Base-by-base conservation (phyloP, 768 basidiomycete genomes). In the Dacryopinax primogenitus region DNA sequence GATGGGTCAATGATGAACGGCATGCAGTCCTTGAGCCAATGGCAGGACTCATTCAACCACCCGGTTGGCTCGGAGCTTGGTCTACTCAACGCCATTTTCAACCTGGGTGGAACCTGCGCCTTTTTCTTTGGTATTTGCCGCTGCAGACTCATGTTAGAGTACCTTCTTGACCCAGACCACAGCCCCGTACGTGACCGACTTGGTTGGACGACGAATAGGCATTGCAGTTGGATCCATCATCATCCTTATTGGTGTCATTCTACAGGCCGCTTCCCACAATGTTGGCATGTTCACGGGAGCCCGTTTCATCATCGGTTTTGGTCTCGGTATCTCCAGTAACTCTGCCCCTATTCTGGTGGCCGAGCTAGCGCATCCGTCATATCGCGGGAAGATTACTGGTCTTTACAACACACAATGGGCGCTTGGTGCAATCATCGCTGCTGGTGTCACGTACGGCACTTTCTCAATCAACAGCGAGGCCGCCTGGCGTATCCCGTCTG, bases 211-310 rank as follows among this genome's bases (percentile, higher is more conserved):
- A 71, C 81, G 85, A 33, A 73, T 73, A 1, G 79, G 86, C 18
- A 81, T 90, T 35, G 83, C 85, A 75, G 66, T 89, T 26, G 88
- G 88, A 64, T 85, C 87, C 4, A 26, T 71, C n/a, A 82, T 88
- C 71, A 88, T 90, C 86, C 79, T 82, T 65, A 75, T 82, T 62
- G 89, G 83, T 30, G 84, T 83, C 28, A 84, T 81, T 33, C 45
- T 90, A 33, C 89, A 90, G 69, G 83, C 86, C 1, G 85, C 86
- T 11, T 77, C 87, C n/a, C 81, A 84, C 64, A 85, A 83, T 33
- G 80, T 87, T 26, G 82, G 81, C 68, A 87, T 88, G 85, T 90
- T 90, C 78, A 86, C 89, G 69, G 86, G 86, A 68, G 85, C 88
- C 72, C 85, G 88, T 79, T 83, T 68, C 63, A 75, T 77, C n/a